Base-by-base conservation (phyloP, 2,329 filamentous ascomycete genomes). In the Pseudopithomyces chartarum region DNA sequence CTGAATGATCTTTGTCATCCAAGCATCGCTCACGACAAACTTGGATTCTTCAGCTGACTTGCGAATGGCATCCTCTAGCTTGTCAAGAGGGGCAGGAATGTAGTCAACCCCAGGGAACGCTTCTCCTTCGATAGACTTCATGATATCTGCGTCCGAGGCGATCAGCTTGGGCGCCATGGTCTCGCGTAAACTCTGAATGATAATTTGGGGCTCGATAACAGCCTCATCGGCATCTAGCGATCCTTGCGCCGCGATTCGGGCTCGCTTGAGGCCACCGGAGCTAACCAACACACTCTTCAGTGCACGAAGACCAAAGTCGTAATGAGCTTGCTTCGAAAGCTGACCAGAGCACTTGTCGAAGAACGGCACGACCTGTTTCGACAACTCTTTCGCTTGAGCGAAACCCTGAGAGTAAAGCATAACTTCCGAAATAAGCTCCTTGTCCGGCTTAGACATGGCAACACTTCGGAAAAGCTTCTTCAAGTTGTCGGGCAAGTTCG, bases 341-440 rank as follows among this genome's bases (percentile, higher is more conserved):
- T 84, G 85, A 22, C 81, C 83, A 7, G 91, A 82, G 74, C 96
- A 99, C 70, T 90, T 88, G 72, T 99, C 95, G 78, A 99, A 99
- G 84, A 99, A 99, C 0, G 95, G 96, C 22, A 99, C 95, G 0
- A 94, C 96, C 68, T 98, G 92, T 73, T 94, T 95, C 1, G 95
- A 97, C 5, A 99, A 83, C 57, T 89, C 82, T 79, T 98, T 99
- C 34, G 95, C 95, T 76, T 97, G 92, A 69, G 91, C 96, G 83
- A 99, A 99, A 71, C 95, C 95, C 77, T 99, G 95, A 1, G 96
- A 99, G 83, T 97, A 99, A 34, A 99, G 87, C 96, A 99, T 99
- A 69, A 99, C 95, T 81, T 99, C 95, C 34, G 95, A 92, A 78
- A 99, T 99, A 56, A 99, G 89, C 77, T 99, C 96, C 78, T 99